These are phyloP conservation scores for Monascus ruber DNA, from an alignment of 2,329 filamentous ascomycete species.

Conservation along the genomic window DNA sequence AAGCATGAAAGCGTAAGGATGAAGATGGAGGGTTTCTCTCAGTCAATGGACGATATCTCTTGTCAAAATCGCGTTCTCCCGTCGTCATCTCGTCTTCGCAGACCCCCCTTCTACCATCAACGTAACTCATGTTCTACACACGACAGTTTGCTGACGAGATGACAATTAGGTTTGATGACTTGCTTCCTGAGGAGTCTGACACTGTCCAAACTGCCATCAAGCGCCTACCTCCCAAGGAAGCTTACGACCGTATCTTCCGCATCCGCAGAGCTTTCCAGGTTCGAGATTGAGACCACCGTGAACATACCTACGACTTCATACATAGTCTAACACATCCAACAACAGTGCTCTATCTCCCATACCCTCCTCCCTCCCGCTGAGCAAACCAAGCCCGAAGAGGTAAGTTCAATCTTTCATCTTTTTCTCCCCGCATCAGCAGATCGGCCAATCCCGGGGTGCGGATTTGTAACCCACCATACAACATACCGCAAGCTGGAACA, in stretches of 20 bases:
- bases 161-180: constrained; percentile 67
- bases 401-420: constrained; percentile 27
- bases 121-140: background rate
- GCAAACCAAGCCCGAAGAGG: constrained; percentile 57
- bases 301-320: no score
- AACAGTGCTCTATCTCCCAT: constrained; percentile 54
- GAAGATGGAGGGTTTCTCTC: background rate
- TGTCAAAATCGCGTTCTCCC: background rate
- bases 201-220: constrained; percentile 75
- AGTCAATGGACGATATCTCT: background rate
- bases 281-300: constrained; percentile 11
- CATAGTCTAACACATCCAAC: constrained; percentile 2
- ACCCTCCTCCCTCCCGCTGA: constrained; percentile 53
- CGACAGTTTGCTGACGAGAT: background rate
- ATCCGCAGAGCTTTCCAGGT: constrained; percentile 91
- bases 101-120: background rate
- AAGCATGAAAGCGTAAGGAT: background rate
- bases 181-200: constrained; percentile 88
- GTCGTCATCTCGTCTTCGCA: background rate
- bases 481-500: background rate
- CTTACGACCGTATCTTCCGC: constrained; percentile 95
- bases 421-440: constrained; percentile 15
- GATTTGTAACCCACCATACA: constrained; percentile 21
- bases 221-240: constrained; percentile 79
- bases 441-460: constrained; percentile 25